Base-by-base conservation (phyloP, 1,284 basidiomycete species). In the Peniophora sp. region DNA sequence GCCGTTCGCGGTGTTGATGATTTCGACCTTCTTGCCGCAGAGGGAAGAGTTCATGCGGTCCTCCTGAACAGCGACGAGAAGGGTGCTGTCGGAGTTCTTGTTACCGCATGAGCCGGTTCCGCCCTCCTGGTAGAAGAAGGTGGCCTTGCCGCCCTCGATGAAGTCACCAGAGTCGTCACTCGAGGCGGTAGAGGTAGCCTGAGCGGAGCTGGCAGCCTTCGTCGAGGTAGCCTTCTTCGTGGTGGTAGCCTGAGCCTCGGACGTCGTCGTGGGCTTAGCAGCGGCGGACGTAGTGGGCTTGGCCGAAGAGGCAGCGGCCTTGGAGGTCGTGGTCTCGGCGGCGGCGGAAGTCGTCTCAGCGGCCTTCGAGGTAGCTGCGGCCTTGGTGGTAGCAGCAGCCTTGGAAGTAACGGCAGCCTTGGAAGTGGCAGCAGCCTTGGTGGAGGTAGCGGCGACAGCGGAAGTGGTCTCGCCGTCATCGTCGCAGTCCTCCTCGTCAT, bases 21-120 rank as follows among this genome's bases (percentile, higher is more conserved):
- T 81, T 55, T 64, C 57, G 57, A 94, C 77, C 49, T 71, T 62
- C 62, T 75, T 68, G 52, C 84, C 86, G 62, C 92, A 95, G 57
- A 84, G 73, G 12, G 65, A 39, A 10, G 84, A 86, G 22, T 57
- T 57, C 20, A 56, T 64, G 43, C 43, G 43, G 12, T 23, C 9
- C 43, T 45, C 43, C 43, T 45, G 75, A 36, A 88, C 74, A 48
- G 91, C 92, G 60, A 80, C 83, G 61, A 94, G 76, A 52, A 74
- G 59, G 61, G 78, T 86, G 20, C n/a, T 58, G 68, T 95, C 92
- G 1, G 60, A 54, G 74, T 92, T 75, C 24, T 75, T 68, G 27
- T 60, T 62, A 47, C 92, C 91, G 64, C 91, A 94, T 8, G 88
- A 87, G 53, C 89, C 89, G 3, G 81, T 70, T 47, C 68, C 66